Evolutionary conservation across 768 basidiomycete genomes (phyloP), one percentile per base, ranked within the genome.

Genomic region (Sutorius australiensis): DNA sequence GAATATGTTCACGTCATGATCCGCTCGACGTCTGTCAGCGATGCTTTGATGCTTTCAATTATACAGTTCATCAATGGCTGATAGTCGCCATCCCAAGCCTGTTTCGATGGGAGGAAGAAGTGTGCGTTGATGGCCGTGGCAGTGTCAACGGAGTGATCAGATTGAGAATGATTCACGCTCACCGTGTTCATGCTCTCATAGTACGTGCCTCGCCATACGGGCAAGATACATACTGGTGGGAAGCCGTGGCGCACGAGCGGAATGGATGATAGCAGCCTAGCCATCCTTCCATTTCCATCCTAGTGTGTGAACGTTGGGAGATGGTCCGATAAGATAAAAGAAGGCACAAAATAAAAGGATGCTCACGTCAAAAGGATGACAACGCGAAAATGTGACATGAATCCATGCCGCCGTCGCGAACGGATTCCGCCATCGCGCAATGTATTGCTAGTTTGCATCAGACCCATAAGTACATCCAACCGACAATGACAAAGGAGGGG

Each of bases 271-370:
- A 71, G 39, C 8, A 71, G 49, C 33, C 65, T 61, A 13, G 70
- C 68, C 64, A 71, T 66, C 9, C 70, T 62, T n/a, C 71, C 68
- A 51, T 71, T 71, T 42, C 71, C 70, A 17, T 71, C 66, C 69
- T 71, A 24, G n/a, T 6, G 13, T 41, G 38, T 3, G 19, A 8
- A 8, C 8, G 16, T 48, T 19, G 16, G 31, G n/a, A 19, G 11
- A 46, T 36, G 33, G 46, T 30, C 30, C 16, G 40, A 58, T 37
- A 13, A 39, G 34, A 43, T 9, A 8, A 37, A n/a, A 36, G 7
- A 5, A 11, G 16, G 24, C n/a, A 3, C 6, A 16, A 7, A 49
- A 36, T 13, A 10, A 46, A 4, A 16, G 27, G 8, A 33, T 1
- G 30, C 69, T 50, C 55, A 71, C 69, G 40, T 71, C 70, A 31